Base-by-base conservation (phyloP, 169 alveolate species). In the Plasmodium vivax region DNA sequence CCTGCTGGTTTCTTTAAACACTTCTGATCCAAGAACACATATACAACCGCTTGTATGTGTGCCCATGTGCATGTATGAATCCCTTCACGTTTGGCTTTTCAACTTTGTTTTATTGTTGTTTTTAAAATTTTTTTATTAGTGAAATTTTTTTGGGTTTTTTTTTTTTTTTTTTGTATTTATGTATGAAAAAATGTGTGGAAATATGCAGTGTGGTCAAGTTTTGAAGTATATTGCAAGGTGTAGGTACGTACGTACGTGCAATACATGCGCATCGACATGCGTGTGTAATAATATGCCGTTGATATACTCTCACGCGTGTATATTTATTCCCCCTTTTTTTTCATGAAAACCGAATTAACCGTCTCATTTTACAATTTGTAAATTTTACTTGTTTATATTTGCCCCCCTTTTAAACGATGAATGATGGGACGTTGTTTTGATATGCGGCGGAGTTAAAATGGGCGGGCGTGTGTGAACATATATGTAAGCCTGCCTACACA, bases 101-200 rank as follows among this genome's bases (percentile, higher is more conserved):
- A 90, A 90, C 82, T 90, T 90, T 90, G 94, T 90, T 90, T 90
- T 79, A 90, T 90, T 23, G 73, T 90, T 90, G 83, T 88, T 88
- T 79, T 88, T 79, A 79, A 88, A 88, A 23, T 62, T 79, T 88
- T 47, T 47, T 58, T 88, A 87, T 87, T 74, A 80, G 84, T 79
- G 84, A 34, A 85, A 45, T 75, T 73, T 73, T 85, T 83, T 83
- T 68, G 23, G 58, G 23, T 47, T 27, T 83, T 73, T 85, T 85
- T 54, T 45, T 85, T 85, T 74, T 85, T 51, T 73, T 74, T 7
- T n/a, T 75, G 12, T 85, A 32, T 75, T 54, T 85, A 75, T 45
- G 51, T 54, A 84, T 84, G 45, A 38, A 71, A 36, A 23, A 54
- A 41, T 84, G 32, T 72, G 34, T 32, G 56, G 79, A 85, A 34